These are phyloP conservation scores for Tulasnella sp. DNA, from an alignment of 768 basidiomycete species.

Conservation along the genomic window DNA sequence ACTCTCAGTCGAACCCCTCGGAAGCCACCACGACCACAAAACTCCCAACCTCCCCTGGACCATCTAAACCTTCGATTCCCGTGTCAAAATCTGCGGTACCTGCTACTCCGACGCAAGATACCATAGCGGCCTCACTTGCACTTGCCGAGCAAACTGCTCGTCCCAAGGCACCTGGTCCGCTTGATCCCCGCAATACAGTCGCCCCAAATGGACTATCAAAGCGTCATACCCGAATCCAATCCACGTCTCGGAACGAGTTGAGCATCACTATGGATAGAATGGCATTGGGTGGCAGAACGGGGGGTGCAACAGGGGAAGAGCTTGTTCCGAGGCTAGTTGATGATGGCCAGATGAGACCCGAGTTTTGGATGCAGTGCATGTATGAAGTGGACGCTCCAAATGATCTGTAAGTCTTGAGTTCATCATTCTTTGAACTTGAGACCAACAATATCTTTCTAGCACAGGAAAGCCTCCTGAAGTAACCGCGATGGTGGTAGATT, in stretches of 20 bases:
- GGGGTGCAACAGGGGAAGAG: conserved; percentile 32
- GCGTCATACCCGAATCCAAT: conserved; percentile 6
- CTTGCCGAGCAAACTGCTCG: conserved; percentile 4
- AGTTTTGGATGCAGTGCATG: conserved; percentile 3
- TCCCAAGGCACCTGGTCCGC: background rate
- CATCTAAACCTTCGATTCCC: too few relatives aligned
- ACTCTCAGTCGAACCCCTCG: too few relatives aligned
- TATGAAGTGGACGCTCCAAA: conserved; percentile 22
- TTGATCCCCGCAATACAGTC: background rate
- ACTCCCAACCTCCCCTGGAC: too few relatives aligned
- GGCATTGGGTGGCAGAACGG: conserved; percentile 48
- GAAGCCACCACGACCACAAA: too few relatives aligned
- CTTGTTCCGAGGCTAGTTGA: conserved; percentile 14
- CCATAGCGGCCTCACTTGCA: conserved; percentile 7
- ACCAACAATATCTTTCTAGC: conserved; percentile 26
- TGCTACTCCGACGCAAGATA: conserved; percentile 1
- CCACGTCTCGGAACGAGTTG: conserved; percentile 23
- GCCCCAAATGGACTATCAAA: too few relatives aligned
- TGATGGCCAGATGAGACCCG: conserved; percentile 18
- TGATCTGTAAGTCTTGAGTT: background rate
- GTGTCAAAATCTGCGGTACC: too few relatives aligned
- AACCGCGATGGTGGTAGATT: background rate
- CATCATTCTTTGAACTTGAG: background rate
- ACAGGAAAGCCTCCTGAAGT: background rate
- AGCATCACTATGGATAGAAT: conserved; percentile 54